These are phyloP conservation scores for Cercospora sp. DNA, from an alignment of 2,329 filamentous ascomycete genomes.

Conservation along the genomic window DNA sequence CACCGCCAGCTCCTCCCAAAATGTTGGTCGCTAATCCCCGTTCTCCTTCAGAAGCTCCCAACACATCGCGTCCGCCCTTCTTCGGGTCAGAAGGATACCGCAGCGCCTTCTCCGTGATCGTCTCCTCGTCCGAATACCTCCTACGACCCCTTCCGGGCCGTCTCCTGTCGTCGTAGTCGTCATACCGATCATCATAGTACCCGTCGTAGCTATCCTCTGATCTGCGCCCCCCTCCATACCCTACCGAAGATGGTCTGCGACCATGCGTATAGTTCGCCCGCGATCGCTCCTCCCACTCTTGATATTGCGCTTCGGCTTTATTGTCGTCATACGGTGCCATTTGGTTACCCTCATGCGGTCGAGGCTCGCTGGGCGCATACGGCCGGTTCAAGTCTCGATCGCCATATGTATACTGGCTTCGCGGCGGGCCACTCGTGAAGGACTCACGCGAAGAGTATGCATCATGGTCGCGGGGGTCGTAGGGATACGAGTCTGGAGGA, in stretches of 20 bases:
- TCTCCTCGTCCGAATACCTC: slow-evolving; percentile 23
- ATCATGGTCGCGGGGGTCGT: slow-evolving; percentile 6
- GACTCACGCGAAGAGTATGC: slow-evolving; percentile 8
- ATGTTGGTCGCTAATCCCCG: slow-evolving; percentile 32
- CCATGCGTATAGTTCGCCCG: slow-evolving; percentile 15
- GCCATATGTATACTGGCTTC: slow-evolving; percentile 8
- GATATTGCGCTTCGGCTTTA: slow-evolving; percentile 32
- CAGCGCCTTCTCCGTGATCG: slow-evolving; percentile 18
- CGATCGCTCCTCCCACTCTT: slow-evolving; percentile 13
- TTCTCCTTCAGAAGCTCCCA: slow-evolving; percentile 31
- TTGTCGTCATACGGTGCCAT: slow-evolving; percentile 33
- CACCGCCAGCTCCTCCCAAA: slow-evolving; percentile 33
- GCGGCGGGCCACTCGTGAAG: slow-evolving; percentile 8
- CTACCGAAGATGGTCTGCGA: slow-evolving; percentile 13
- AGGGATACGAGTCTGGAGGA: slow-evolving; percentile 10
- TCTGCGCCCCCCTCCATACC: slow-evolving; percentile 4
- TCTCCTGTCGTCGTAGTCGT: slow-evolving; percentile 21
- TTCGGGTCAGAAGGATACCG: slow-evolving; percentile 26
- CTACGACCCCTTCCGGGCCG: slow-evolving; percentile 14
- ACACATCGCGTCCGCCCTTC: slow-evolving; percentile 29
- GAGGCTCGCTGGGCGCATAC: slow-evolving; percentile 21
- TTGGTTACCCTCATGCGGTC: slow-evolving; percentile 18
- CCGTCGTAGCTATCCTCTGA: slow-evolving; percentile 9
- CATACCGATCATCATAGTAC: slow-evolving; percentile 21
- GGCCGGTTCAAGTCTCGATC: slow-evolving; percentile 14